Percentiles rank a stretch among this genome's conserved stretches.
These are phyloP conservation scores for Talaromyces albobiverticillius DNA, from an alignment of 2,329 filamentous ascomycete genomes.

Conservation along the genomic window DNA sequence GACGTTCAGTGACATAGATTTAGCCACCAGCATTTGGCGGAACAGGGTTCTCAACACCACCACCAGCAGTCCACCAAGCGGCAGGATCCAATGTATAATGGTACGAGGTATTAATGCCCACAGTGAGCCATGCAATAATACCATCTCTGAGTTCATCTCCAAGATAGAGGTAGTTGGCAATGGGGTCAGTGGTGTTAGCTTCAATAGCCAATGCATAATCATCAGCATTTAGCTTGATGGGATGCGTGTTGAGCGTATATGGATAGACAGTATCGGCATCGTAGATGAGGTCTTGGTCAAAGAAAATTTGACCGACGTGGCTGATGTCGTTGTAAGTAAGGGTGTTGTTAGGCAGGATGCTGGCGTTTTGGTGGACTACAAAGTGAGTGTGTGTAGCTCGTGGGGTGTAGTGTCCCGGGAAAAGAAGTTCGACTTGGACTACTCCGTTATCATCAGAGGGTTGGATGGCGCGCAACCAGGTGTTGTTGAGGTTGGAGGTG, in stretches of 20 bases:
- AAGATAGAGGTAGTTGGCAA: constrained; percentile 57
- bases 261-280: constrained; percentile 49
- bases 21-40: too few species aligned
- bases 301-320: constrained; percentile 61
- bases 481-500: too few species aligned
- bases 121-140: constrained; percentile 53
- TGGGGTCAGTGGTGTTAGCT: constrained; percentile 54
- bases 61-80: neutral
- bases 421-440: too few species aligned
- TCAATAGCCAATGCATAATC: constrained; percentile 45
- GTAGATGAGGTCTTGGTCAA: constrained; percentile 57
- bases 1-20: too few species aligned
- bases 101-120: constrained; percentile 48
- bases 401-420: constrained; percentile 41
- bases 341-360: too few species aligned
- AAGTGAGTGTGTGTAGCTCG: constrained; percentile 47
- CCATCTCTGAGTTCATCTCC: constrained; percentile 53
- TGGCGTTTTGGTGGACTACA: too few species aligned
- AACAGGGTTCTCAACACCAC: neutral
- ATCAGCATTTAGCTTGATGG: neutral
- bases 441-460: too few species aligned
- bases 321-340: too few species aligned
- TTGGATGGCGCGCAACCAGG: too few species aligned
- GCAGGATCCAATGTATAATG: constrained; percentile 21
- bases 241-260: constrained; percentile 43